phyloP scores from a whole-genome alignment of 176 grass and related monocot genomes.

The Aegilops bicornis region DNA sequence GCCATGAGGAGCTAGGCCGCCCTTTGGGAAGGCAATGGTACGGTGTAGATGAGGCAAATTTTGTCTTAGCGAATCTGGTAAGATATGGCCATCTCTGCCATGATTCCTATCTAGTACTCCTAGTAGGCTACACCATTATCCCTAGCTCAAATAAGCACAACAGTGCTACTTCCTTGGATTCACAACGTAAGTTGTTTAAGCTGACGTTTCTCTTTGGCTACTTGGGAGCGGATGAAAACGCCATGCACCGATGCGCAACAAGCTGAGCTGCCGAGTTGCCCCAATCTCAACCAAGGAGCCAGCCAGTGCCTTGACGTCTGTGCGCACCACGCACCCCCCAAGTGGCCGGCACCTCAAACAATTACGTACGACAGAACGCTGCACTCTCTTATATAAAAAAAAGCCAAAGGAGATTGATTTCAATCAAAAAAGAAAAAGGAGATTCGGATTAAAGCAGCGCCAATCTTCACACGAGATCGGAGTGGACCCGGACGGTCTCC shows the following conservation, averaged over 20 bases:
- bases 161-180: not conserved
- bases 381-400: not conserved
- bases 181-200: no score
- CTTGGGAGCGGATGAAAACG: not conserved
- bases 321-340: constrained; percentile 25
- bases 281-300: constrained; percentile 11
- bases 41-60: not conserved
- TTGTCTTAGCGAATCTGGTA: not conserved
- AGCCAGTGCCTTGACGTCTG: constrained; percentile 35
- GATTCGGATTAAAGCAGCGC: constrained; percentile 21
- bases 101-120: not conserved
- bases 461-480: constrained; percentile 20
- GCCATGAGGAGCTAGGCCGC: not conserved
- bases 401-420: not conserved
- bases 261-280: not conserved
- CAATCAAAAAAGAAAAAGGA: not conserved
- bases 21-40: constrained; percentile 13
- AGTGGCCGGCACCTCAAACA: constrained; percentile 25
- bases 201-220: no score
- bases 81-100: not conserved
- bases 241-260: not conserved
- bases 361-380: not conserved
- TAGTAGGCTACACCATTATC: not conserved
- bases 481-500: constrained; percentile 24
- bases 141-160: not conserved